These are phyloP conservation scores for Leishmania arabica DNA, from an alignment of 208 protist genomes.

Conservation along the genomic window DNA sequence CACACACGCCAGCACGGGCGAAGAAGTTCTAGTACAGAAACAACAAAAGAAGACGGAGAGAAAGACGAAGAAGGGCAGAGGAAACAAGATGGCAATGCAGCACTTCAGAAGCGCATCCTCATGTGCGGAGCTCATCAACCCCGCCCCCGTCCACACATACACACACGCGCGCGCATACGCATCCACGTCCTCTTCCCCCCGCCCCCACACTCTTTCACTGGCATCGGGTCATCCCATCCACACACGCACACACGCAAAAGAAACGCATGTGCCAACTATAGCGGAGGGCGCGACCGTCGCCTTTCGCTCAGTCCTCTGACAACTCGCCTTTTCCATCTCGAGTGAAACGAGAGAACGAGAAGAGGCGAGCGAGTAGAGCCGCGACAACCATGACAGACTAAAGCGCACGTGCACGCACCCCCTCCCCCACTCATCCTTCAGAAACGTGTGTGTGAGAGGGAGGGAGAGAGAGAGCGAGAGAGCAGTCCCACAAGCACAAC, in stretches of 20 bases:
- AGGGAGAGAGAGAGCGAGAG: too few relatives aligned
- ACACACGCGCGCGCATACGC: conserved; percentile 11
- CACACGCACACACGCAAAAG: not conserved
- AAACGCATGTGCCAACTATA: not conserved
- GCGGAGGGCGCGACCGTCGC: not conserved
- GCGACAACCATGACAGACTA: not conserved
- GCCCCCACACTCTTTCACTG: not conserved
- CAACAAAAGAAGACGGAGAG: not conserved
- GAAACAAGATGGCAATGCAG: not conserved
- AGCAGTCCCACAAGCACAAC: not conserved
- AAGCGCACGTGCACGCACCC: not conserved
- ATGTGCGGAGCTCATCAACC: not conserved
- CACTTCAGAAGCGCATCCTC: not conserved
- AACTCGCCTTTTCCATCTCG: not conserved
- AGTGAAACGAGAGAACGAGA: conserved; percentile 8
- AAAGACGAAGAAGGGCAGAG: not conserved
- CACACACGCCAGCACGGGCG: not conserved
- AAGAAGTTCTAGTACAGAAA: conserved; percentile 5
- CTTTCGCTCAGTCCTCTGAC: not conserved
- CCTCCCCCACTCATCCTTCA: not conserved
- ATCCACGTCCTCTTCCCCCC: not conserved
- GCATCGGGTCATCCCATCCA: not conserved
- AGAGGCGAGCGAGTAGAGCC: not conserved
- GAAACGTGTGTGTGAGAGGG: not conserved
- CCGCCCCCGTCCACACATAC: not conserved